These are phyloP conservation scores for Phytopythium ostracodes DNA, from an alignment of 352 stramenopile species.

Conservation along the genomic window DNA sequence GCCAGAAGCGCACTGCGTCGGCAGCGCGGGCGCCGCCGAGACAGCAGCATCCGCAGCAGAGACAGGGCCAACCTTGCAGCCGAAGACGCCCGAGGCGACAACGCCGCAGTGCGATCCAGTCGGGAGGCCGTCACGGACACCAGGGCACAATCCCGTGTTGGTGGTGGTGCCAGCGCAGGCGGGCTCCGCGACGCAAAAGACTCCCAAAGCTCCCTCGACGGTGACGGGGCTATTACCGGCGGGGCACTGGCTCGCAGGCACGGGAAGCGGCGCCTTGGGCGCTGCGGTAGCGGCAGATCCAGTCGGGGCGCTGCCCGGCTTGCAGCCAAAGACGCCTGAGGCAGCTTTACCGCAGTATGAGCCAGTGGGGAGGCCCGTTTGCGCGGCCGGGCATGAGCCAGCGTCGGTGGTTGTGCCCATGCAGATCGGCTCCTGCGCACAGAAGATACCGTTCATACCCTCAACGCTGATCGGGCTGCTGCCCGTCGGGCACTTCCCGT, in stretches of 20 bases:
- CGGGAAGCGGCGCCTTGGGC: not conserved
- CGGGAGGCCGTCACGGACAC: constrained; percentile 9
- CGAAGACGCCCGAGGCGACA: constrained; percentile 24
- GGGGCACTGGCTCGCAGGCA: constrained; percentile 1
- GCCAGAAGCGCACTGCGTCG: constrained; percentile 18
- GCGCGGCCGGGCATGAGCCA: constrained; percentile 34
- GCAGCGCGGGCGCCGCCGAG: constrained; percentile 2
- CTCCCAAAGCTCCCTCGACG: constrained; percentile 11
- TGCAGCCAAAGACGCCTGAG: constrained; percentile 10
- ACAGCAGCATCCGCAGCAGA: not conserved
- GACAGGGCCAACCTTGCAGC: constrained; percentile 11
- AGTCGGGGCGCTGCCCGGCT: not conserved
- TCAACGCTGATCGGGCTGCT: constrained; percentile 26
- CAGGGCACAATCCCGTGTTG: constrained; percentile 11
- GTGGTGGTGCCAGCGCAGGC: constrained; percentile 13
- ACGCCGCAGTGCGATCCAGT: constrained; percentile 17
- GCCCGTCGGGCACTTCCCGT: constrained; percentile 3
- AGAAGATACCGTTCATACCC: constrained; percentile 34
- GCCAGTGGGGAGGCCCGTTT: constrained; percentile 29
- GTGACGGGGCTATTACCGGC: constrained; percentile 15
- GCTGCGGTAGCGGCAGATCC: not conserved
- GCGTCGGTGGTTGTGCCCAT: constrained; percentile 22
- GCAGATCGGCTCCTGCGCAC: constrained; percentile 25
- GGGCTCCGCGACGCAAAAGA: constrained; percentile 18
- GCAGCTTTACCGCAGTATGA: constrained; percentile 15